Percentiles rank a stretch among this genome's conserved stretches.
phyloP scores from a whole-genome alignment of 140 eudicot genomes.

The Anethum foeniculum region DNA sequence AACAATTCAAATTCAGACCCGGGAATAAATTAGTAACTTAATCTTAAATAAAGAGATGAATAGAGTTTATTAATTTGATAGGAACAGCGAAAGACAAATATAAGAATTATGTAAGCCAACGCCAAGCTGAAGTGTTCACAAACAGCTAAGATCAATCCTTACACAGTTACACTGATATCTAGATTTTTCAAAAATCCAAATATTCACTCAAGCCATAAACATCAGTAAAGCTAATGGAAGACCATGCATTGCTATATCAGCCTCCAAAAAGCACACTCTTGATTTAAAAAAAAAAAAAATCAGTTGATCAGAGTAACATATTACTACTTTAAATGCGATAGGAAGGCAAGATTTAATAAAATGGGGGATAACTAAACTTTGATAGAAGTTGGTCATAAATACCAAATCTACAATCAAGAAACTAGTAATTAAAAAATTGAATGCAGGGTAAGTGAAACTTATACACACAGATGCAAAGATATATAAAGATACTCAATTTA shows the following conservation, averaged over 20 bases:
- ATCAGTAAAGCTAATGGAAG: background rate
- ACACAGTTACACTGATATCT: background rate
- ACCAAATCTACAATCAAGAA: constrained; percentile 6
- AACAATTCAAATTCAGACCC: background rate
- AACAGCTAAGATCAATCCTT: background rate
- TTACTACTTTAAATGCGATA: background rate
- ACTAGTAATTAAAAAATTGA: background rate
- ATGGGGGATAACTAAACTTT: background rate
- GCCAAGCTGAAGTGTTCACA: background rate
- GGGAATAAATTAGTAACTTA: background rate
- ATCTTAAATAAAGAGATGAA: background rate
- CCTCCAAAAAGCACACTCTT: background rate
- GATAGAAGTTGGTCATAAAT: background rate
- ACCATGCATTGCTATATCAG: background rate
- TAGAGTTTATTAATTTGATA: background rate
- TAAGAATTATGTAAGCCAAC: background rate
- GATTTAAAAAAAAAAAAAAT: no score
- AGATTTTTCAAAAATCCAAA: background rate
- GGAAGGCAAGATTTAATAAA: background rate
- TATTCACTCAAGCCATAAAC: background rate
- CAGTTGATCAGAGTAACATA: background rate
- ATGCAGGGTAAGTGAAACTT: background rate
- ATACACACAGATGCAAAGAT: background rate
- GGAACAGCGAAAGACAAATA: background rate
- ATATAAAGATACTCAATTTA: background rate